Evolutionary conservation across 768 basidiomycete genomes (phyloP), one percentile per base, ranked within the genome.

Genomic region (Tricholoma matsutake): DNA sequence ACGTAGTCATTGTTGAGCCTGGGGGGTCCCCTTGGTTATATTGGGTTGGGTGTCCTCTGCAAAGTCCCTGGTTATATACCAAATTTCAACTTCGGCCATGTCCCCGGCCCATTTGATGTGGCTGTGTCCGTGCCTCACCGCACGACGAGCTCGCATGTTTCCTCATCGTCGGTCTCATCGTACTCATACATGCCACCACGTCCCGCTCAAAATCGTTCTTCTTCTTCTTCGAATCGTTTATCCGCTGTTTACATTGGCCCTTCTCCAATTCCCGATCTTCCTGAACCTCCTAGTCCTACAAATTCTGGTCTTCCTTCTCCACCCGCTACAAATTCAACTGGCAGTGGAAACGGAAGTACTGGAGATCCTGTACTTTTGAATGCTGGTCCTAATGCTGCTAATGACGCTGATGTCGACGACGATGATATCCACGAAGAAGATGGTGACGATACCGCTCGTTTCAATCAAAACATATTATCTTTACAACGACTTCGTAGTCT

Each of bases 321-420:
- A 0, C 92, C 92, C 45, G 91, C 89, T 28, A 91, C 92, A 18
- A 92, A 92, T 69, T 92, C 91, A 10, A 92, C 90, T 1, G 90
- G 88, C 34, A 91, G 89, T 71, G 90, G 88, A 31, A 91, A 89
- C 71, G 88, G 89, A 37, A 90, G 89, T 66, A 86, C 84, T 4
- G 87, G 86, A 45, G 86, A 86, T 73, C 81, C 22, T 25, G 22
- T 25, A 1, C 22, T 3, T 25, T 3, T 25, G 2, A 25, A 25
- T 25, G 22, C 22, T 25, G 2, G 2, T 25, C 22, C 22, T 25
- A 25, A 39, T 39, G 14, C 13, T 13, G 14, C 32, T 54, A 25
- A 61, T 61, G 28, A 51, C 28, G 55, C 63, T 55, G 5, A 25
- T 59, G 72, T 83, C 64, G 74, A 80, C 59, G 78, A 83, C 60